Evolutionary conservation across 257 asterid genomes (phyloP).

Genomic region (Solanum appendiculatum): DNA sequence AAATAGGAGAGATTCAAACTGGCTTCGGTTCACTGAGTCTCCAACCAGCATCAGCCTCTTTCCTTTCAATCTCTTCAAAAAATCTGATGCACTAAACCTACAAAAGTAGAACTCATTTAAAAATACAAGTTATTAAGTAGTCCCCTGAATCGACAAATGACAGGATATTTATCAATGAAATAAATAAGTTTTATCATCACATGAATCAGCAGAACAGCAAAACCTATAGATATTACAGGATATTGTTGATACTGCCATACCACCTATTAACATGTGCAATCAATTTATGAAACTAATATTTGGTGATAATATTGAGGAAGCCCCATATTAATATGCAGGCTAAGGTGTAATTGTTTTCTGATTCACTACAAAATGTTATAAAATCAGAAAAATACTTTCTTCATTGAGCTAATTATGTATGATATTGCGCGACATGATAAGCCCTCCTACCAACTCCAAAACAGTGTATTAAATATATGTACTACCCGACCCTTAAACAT

Average conservation of each 20-base stretch:
- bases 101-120: background rate
- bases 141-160: background rate
- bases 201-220: background rate
- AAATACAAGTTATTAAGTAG: background rate
- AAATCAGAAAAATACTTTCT: background rate
- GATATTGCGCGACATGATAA: background rate
- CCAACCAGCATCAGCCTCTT: constrained; percentile 87
- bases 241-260: background rate
- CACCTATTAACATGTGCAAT: background rate
- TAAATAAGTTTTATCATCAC: background rate
- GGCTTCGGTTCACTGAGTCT: constrained; percentile 90
- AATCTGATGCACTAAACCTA: constrained; percentile 80
- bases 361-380: background rate
- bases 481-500: background rate
- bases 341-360: background rate
- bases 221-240: background rate
- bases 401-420: background rate
- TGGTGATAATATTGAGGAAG: background rate
- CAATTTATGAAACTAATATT: background rate
- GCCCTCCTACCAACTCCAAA: background rate
- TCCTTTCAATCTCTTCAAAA: constrained; percentile 77
- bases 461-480: background rate
- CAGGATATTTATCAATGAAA: background rate
- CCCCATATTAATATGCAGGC: background rate
- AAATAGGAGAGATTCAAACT: constrained; percentile 72